These are phyloP conservation scores for Populus tomentosa DNA, from an alignment of 441 rosid genomes.

Conservation along the genomic window DNA sequence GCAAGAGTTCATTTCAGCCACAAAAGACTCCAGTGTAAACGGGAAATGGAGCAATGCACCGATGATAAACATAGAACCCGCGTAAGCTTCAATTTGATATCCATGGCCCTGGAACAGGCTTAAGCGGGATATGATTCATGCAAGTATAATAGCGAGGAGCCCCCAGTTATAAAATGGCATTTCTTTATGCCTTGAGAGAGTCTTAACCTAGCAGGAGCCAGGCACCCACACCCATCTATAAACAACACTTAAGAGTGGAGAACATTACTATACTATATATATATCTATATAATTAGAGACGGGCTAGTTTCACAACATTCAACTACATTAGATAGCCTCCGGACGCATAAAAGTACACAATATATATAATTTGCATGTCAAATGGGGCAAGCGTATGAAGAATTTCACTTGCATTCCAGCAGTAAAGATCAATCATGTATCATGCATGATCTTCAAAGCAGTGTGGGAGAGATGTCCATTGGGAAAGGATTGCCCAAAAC, in stretches of 20 bases:
- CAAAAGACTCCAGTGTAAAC: not conserved
- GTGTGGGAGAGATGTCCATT: constrained; percentile 61
- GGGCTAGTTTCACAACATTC: not conserved
- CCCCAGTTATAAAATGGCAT: not conserved
- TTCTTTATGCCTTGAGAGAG: not conserved
- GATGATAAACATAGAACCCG: not conserved
- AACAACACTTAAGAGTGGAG: too few species aligned
- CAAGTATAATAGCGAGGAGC: not conserved
- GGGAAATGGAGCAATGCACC: not conserved
- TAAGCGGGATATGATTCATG: not conserved
- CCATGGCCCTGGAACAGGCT: not conserved
- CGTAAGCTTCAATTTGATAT: not conserved
- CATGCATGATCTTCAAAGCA: constrained; percentile 38
- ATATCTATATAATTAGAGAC: not conserved
- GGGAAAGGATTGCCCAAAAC: constrained; percentile 75
- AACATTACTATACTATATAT: not conserved
- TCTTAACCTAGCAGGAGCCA: not conserved
- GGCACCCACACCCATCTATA: not conserved
- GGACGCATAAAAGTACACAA: not conserved
- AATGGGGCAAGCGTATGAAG: not conserved
- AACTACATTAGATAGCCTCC: constrained; percentile 8
- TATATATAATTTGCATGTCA: constrained; percentile 1
- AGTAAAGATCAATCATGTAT: not conserved
- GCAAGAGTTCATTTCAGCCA: too few species aligned
- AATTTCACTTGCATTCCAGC: not conserved